phyloP scores from a whole-genome alignment of 2,329 filamentous ascomycete genomes.

The Fusarium pseudoanthophilum region DNA sequence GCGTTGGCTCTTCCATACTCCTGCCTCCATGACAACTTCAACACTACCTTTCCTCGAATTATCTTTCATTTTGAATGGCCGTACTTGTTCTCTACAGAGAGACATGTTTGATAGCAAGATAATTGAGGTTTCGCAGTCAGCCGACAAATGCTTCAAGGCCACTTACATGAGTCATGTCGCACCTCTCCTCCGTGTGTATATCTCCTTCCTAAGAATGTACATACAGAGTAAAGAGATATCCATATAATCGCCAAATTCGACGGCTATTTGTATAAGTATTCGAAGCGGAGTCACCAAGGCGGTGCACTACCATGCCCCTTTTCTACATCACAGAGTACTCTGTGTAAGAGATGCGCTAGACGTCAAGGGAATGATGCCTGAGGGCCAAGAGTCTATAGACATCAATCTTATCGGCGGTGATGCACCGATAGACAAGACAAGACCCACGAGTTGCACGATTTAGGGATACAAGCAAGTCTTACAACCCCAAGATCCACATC shows the following conservation, averaged over 20 bases:
- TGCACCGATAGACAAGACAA: not conserved
- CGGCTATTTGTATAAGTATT: not conserved
- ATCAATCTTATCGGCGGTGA: not conserved
- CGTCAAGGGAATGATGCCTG: no score
- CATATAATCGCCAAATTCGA: not conserved
- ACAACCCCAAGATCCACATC: not conserved
- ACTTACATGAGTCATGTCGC: not conserved
- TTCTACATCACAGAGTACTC: not conserved
- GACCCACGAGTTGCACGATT: not conserved
- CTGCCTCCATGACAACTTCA: not conserved
- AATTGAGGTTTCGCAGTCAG: not conserved
- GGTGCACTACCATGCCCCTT: not conserved
- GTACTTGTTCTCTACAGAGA: not conserved
- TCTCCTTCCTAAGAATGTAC: not conserved
- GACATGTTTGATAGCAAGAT: not conserved
- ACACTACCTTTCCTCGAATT: fast-evolving
- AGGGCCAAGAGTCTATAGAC: no score
- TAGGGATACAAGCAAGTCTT: not conserved
- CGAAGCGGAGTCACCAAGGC: not conserved
- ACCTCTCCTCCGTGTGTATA: not conserved
- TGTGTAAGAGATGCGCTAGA: not conserved
- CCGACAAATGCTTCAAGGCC: not conserved
- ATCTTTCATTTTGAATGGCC: not conserved
- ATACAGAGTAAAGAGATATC: not conserved
- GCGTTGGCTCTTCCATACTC: not conserved